Percentiles rank a stretch among this genome's conserved stretches.
Conservation (phyloP, 768 basidiomycete species). For the Lactifluus subvellereus region DNA sequence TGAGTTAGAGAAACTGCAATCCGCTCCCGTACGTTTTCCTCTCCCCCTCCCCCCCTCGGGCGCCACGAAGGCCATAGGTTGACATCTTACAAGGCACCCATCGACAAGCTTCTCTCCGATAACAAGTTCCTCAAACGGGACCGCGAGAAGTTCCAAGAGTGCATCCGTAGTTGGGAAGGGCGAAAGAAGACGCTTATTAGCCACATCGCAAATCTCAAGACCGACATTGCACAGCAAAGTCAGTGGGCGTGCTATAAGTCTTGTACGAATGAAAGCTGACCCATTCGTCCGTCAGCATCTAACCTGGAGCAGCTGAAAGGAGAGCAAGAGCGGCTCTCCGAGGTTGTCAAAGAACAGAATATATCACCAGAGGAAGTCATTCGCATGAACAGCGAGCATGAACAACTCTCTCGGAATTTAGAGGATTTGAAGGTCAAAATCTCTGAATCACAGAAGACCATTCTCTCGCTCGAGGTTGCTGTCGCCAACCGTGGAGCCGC, state of each 20-base stretch:
- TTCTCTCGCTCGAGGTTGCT: slow-evolving; percentile 79
- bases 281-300: slow-evolving; percentile 3
- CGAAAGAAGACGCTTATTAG: slow-evolving; percentile 64
- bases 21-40: slow-evolving; percentile 46
- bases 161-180: slow-evolving; percentile 62
- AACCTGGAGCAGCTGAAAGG: slow-evolving; percentile 57
- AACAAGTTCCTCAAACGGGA: slow-evolving; percentile 65
- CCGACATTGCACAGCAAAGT: slow-evolving; percentile 56
- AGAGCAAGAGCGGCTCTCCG: slow-evolving; percentile 57
- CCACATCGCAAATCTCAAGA: slow-evolving; percentile 60
- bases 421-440: slow-evolving; percentile 75
- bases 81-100: slow-evolving; percentile 37
- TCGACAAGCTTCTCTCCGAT: slow-evolving; percentile 56
- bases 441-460: slow-evolving; percentile 60
- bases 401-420: slow-evolving; percentile 63
- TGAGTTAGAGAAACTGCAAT: slow-evolving; percentile 54
- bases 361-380: slow-evolving; percentile 86
- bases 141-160: slow-evolving; percentile 71
- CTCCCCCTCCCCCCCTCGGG: too few relatives aligned
- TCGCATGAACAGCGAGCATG: slow-evolving; percentile 87
- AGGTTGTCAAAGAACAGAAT: slow-evolving; percentile 79
- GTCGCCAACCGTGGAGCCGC: slow-evolving; percentile 72
- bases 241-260: slow-evolving; percentile 23
- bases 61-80: not conserved
- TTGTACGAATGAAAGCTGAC: not conserved